Base-by-base conservation (phyloP, 495 filamentous ascomycete species). In the Penicillium cinerascens region DNA sequence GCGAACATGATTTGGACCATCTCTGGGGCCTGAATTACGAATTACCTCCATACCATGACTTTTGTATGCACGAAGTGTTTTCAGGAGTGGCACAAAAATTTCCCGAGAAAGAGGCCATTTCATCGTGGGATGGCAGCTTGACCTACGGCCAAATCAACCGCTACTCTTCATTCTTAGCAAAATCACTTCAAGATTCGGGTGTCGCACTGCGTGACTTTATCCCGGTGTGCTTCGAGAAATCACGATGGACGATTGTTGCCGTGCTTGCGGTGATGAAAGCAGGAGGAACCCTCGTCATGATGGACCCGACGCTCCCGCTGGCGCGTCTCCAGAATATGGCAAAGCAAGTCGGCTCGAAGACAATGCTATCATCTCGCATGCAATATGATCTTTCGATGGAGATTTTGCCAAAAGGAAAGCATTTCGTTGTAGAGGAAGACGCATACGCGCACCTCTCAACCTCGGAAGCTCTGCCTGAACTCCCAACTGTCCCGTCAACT, bases 1-100 rank as follows among this genome's bases (percentile, higher is more conserved):
- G 60, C 4, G 37, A 40, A 21, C 50, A 51, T 29, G 72, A 75
- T 40, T 27, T 74, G 27, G 26, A 62, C 10, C 58, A 62, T 13
- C 66, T 74, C 23, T 68, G 66, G 69, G 18, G 59, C 1, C 68
- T 67, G 64, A 74, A 76, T 45, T 53, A 65, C 35, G 16, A 48
- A 6, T 47, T 71, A 5, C 70, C 67, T 18, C 61, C 65, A 7
- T 48, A 61, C 2, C 62, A 66, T 49, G 56, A 61, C 45, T 63
- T 70, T 39, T 77, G 74, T 54, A 69, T 80, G 50, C 75, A 82
- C 53, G 70, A 77, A 0, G 51, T 79, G 18, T 64, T 84, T 27
- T 46, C 59, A 1, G 56, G 73, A 39, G 70, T 72, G 25, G 65
- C 69, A 10, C 53, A 46, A 4, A 45, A 56, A 26, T 47, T 58